Conservation (phyloP, 352 stramenopile species). For the Globisporangium rhizosaccharum region DNA sequence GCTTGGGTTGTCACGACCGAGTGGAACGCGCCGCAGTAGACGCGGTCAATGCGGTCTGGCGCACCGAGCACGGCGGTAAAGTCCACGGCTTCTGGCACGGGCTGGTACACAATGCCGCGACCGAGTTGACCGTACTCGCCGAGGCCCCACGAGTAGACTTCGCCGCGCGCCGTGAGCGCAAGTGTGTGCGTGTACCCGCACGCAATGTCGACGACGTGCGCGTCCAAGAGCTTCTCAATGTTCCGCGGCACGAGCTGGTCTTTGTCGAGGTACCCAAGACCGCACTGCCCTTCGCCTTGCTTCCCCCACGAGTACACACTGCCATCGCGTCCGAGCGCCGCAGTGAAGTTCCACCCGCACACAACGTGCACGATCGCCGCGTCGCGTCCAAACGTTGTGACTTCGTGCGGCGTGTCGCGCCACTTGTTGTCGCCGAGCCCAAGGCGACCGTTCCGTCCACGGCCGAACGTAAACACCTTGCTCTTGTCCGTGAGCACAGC, state of each 20-base stretch:
- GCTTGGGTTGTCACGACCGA: constrained; percentile 58
- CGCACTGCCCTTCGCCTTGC: constrained; percentile 83
- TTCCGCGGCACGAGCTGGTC: constrained; percentile 63
- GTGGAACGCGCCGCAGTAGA: constrained; percentile 82
- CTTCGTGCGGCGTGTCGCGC: constrained; percentile 58
- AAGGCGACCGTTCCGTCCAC: constrained; percentile 65
- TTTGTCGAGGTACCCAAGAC: constrained; percentile 73
- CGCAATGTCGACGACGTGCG: constrained; percentile 52
- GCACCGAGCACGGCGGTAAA: constrained; percentile 35
- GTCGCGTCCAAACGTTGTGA: constrained; percentile 36
- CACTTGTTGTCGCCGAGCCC: constrained; percentile 74
- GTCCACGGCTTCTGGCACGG: constrained; percentile 59
- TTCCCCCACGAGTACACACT: constrained; percentile 84
- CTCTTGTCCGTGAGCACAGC: constrained; percentile 57
- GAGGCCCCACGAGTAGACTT: constrained; percentile 87
- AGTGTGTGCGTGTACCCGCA: constrained; percentile 88
- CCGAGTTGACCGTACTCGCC: constrained; percentile 89
- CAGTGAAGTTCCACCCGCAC: constrained; percentile 83
- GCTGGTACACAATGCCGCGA: constrained; percentile 82
- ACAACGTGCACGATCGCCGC: constrained; percentile 42
- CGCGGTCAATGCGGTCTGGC: constrained; percentile 37
- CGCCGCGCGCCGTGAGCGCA: constrained; percentile 62
- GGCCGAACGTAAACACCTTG: constrained; percentile 69
- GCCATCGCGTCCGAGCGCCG: constrained; percentile 40
- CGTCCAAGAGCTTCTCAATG: constrained; percentile 41